phyloP scores from a whole-genome alignment of 192 early-diverging fungal genomes.

The Entomortierella chlamydospora region DNA sequence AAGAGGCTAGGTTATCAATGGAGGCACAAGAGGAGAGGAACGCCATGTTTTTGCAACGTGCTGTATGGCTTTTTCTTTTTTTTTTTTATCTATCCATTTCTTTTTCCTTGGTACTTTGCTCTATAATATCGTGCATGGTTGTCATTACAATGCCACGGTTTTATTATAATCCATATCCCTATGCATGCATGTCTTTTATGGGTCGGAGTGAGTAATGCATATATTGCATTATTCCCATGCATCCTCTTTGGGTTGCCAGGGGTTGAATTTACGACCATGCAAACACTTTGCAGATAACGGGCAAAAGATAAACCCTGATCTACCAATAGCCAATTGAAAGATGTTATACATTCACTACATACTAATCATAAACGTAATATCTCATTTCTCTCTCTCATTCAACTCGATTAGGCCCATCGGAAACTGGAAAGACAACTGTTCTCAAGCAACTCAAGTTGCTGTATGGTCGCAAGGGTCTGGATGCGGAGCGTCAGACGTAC shows the following conservation, averaged over 20 bases:
- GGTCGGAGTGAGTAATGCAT: not conserved
- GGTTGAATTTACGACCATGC: not conserved
- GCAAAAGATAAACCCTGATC: not conserved
- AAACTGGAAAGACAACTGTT: conserved; percentile 73
- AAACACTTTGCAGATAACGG: too few relatives aligned
- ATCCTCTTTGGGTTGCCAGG: not conserved
- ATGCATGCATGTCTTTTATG: not conserved
- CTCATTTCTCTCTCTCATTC: not conserved
- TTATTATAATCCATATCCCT: too few relatives aligned
- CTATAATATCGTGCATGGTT: not conserved
- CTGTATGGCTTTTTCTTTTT: not conserved
- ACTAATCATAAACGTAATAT: not conserved
- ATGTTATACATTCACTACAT: too few relatives aligned
- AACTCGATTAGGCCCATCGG: conserved; percentile 61
- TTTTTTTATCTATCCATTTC: not conserved
- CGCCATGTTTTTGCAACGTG: too few relatives aligned
- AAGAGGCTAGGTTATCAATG: too few relatives aligned
- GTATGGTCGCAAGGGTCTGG: conserved; percentile 48
- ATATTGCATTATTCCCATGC: not conserved
- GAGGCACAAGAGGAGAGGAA: too few relatives aligned
- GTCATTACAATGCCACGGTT: too few relatives aligned
- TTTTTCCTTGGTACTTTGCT: not conserved
- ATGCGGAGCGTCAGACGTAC: conserved; percentile 57
- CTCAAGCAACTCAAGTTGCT: conserved; percentile 56
- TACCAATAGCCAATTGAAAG: too few relatives aligned